Conservation (phyloP, 192 early-diverging fungal species). For the Phlyctochytrium planicorne region DNA sequence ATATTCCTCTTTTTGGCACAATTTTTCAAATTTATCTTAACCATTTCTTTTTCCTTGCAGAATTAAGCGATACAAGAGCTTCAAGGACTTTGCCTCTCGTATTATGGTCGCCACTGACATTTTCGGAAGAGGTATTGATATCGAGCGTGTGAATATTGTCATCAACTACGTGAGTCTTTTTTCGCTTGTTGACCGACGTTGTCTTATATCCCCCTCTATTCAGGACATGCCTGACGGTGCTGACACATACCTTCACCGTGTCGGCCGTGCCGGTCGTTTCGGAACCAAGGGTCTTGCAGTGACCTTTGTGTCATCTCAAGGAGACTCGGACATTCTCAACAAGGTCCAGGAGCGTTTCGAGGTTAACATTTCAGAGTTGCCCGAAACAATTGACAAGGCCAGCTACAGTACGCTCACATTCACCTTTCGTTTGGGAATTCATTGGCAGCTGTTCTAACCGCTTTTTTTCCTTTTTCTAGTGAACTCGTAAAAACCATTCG, state of each 20-base stretch:
- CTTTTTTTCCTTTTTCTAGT: conserved; percentile 11
- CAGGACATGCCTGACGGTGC: conserved; percentile 85
- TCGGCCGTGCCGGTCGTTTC: conserved; percentile 98
- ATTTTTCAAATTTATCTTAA: conserved; percentile 7
- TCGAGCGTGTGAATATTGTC: conserved; percentile 98
- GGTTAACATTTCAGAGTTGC: conserved; percentile 87
- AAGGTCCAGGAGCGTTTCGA: conserved; percentile 93
- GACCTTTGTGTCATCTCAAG: conserved; percentile 85
- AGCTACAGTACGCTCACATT: conserved; percentile 68
- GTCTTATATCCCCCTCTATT: not conserved
- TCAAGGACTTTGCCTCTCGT: conserved; percentile 93
- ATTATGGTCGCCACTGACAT: conserved; percentile 98
- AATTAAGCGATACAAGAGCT: conserved; percentile 87
- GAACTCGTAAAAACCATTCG: conserved; percentile 27
- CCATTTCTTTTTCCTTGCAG: conserved; percentile 37
- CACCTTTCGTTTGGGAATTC: too few species aligned
- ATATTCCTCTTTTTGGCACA: conserved; percentile 4
- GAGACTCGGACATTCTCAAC: conserved; percentile 75
- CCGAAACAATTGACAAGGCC: conserved; percentile 81
- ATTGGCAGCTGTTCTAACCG: not conserved
- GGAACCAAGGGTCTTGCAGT: conserved; percentile 98
- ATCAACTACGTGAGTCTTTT: conserved; percentile 77
- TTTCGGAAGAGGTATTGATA: conserved; percentile 97
- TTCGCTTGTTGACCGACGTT: too few species aligned
- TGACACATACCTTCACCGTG: conserved; percentile 92